phyloP scores from a whole-genome alignment of 106 monocot species.

The Acorus calamus region DNA sequence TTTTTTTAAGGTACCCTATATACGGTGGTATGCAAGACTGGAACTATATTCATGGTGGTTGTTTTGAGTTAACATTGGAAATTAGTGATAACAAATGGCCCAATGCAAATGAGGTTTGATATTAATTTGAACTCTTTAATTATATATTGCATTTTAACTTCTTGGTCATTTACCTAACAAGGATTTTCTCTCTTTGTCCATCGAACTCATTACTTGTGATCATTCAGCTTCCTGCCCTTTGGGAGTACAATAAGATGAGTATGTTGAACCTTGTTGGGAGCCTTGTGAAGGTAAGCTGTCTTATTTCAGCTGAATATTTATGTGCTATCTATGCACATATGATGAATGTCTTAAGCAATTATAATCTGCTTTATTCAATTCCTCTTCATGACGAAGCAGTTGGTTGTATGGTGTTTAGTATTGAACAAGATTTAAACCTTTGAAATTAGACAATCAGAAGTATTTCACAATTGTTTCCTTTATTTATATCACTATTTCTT shows the following conservation, averaged over 20 bases:
- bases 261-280: slow-evolving; percentile 89
- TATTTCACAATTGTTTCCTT: too few species aligned
- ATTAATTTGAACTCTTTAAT: not conserved
- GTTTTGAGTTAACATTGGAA: slow-evolving; percentile 94
- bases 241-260: slow-evolving; percentile 76
- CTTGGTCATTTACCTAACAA: too few species aligned
- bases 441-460: too few species aligned
- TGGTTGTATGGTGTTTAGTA: too few species aligned
- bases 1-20: slow-evolving; percentile 76
- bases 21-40: slow-evolving; percentile 99
- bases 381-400: too few species aligned
- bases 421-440: too few species aligned
- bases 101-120: slow-evolving; percentile 68
- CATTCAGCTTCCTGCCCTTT: slow-evolving; percentile 60
- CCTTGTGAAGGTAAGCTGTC: slow-evolving; percentile 60
- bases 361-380: too few species aligned
- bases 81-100: slow-evolving; percentile 96
- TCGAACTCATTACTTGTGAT: too few species aligned
- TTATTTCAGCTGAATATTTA: not conserved
- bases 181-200: too few species aligned
- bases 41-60: slow-evolving; percentile 98
- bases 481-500: too few species aligned
- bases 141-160: not conserved
- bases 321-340: not conserved
- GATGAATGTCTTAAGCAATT: not conserved